Conservation (phyloP, 495 filamentous ascomycete genomes). For the Daldinia vernicosa region DNA sequence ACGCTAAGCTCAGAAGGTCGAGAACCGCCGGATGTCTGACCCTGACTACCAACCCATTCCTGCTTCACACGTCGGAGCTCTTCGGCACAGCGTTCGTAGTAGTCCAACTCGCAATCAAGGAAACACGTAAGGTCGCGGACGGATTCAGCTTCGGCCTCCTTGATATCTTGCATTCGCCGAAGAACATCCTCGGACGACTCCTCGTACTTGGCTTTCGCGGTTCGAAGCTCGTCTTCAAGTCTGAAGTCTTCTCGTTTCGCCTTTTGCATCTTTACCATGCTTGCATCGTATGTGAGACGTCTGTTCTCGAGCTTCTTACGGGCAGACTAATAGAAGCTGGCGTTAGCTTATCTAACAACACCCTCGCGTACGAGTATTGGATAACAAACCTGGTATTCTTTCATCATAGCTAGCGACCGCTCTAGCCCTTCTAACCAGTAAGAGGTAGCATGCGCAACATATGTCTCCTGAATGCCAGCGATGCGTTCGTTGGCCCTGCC, state of each 20-base stretch:
- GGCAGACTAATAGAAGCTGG: slow-evolving; percentile 62
- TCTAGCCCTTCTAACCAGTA: slow-evolving; percentile 94
- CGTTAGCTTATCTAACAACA: slow-evolving; percentile 27
- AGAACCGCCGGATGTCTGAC: slow-evolving; percentile 41
- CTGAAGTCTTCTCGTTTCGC: slow-evolving; percentile 92
- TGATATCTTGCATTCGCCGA: slow-evolving; percentile 95
- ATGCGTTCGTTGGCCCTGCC: slow-evolving; percentile 89
- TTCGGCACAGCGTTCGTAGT: slow-evolving; percentile 89
- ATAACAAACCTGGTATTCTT: slow-evolving; percentile 82
- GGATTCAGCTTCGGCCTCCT: slow-evolving; percentile 87
- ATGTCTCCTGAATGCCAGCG: slow-evolving; percentile 85
- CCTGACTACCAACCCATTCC: slow-evolving; percentile 52
- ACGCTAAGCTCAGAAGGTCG: slow-evolving; percentile 32
- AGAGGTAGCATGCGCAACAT: slow-evolving; percentile 79
- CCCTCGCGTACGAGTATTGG: neutral
- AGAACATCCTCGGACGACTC: slow-evolving; percentile 93
- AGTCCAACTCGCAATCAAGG: slow-evolving; percentile 88
- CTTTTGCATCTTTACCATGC: slow-evolving; percentile 91
- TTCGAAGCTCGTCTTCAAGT: slow-evolving; percentile 90
- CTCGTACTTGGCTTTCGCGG: slow-evolving; percentile 94
- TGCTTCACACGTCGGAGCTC: slow-evolving; percentile 62
- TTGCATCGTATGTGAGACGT: slow-evolving; percentile 90
- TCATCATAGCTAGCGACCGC: slow-evolving; percentile 91
- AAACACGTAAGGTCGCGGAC: slow-evolving; percentile 82
- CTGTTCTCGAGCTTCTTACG: slow-evolving; percentile 95